Evolutionary conservation across 768 basidiomycete genomes (phyloP).

Genomic region (Rhodotorula diobovata): DNA sequence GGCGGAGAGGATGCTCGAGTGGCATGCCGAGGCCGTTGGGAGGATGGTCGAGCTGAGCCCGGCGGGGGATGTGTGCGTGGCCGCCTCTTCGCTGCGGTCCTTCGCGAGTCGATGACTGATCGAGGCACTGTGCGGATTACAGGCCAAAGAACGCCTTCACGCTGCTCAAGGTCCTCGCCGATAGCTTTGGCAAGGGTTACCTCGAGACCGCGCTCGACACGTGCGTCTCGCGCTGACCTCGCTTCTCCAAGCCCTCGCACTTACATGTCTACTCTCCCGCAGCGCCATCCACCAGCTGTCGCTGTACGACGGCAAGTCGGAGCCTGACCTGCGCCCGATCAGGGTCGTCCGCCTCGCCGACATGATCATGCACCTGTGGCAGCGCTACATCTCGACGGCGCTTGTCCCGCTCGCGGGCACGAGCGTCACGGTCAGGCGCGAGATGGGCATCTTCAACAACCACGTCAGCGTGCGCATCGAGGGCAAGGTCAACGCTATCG

Average conservation of each 20-base stretch:
- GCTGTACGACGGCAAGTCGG: conserved; percentile 65
- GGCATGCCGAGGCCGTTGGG: conserved; percentile 97
- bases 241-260: neutral
- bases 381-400: conserved; percentile 87
- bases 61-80: conserved; percentile 72
- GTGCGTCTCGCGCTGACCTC: conserved; percentile 53
- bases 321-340: conserved; percentile 71
- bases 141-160: conserved; percentile 87
- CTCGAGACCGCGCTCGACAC: conserved; percentile 88
- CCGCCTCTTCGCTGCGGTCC: neutral
- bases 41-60: conserved; percentile 85
- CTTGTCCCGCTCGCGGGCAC: conserved; percentile 73
- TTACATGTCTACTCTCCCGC: neutral
- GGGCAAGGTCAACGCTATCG: conserved; percentile 68
- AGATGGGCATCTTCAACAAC: conserved; percentile 88
- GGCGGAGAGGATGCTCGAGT: conserved; percentile 86
- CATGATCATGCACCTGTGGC: conserved; percentile 92
- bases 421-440: conserved; percentile 77
- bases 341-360: conserved; percentile 66
- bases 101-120: rapidly evolving
- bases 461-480: conserved; percentile 80
- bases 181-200: conserved; percentile 75
- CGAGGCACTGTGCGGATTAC: neutral
- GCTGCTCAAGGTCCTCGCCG: conserved; percentile 75
- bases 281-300: conserved; percentile 72